Conservation (phyloP, 2,329 filamentous ascomycete genomes). For the Aspergillus clavatus region DNA sequence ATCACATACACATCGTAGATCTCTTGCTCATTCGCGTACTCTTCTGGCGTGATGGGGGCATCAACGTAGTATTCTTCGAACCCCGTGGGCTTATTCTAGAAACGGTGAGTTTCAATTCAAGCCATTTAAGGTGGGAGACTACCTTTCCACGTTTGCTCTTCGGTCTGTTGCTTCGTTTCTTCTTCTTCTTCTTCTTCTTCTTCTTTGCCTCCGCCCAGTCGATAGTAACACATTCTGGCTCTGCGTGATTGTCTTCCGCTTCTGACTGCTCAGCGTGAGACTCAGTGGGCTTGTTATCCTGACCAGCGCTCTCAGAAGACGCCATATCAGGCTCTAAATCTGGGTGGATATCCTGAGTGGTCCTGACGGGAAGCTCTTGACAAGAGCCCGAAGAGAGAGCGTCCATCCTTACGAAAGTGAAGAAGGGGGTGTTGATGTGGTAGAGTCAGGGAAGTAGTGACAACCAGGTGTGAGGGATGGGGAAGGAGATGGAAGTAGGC, state of each 20-base stretch:
- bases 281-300: not conserved
- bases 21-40: constrained; percentile 61
- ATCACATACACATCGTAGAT: constrained; percentile 62
- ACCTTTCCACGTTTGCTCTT: constrained; percentile 37
- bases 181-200: constrained; percentile 37
- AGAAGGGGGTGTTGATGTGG: not conserved
- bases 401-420: not conserved
- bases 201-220: constrained; percentile 19
- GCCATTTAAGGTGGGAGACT: not conserved
- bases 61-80: constrained; percentile 82
- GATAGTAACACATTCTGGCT: constrained; percentile 3
- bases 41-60: constrained; percentile 66
- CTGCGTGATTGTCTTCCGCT: constrained; percentile 1
- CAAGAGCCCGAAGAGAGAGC: not conserved
- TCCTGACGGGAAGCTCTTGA: not conserved
- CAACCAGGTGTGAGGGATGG: not conserved
- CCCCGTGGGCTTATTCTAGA: constrained; percentile 52
- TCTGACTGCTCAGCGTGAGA: not conserved
- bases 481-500: too few species aligned
- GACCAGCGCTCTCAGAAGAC: not conserved
- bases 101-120: constrained; percentile 1
- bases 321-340: not conserved
- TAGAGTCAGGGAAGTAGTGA: not conserved
- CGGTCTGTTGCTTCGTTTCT: constrained; percentile 33
- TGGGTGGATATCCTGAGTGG: not conserved